A percentile compares a stretch with the other conserved stretches of the same genome.
These are phyloP conservation scores for Vachellia pachyceras DNA, from an alignment of 306 rosid species.

Conservation along the genomic window DNA sequence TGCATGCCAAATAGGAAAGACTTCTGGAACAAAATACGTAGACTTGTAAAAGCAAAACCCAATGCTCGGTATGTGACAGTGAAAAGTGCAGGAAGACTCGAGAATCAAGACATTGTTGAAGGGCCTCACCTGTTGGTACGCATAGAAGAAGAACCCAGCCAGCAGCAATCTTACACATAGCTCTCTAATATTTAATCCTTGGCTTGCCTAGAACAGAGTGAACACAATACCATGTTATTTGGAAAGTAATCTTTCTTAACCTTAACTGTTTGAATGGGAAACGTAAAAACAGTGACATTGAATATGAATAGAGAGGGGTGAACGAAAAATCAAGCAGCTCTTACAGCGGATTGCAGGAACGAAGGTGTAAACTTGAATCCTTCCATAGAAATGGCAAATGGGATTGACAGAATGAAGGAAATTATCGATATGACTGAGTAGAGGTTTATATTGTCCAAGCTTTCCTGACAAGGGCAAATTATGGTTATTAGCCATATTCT, in stretches of 20 bases:
- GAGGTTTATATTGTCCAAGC: conserved; percentile 78
- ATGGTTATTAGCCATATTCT: conserved; percentile 27
- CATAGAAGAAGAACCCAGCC: conserved; percentile 74
- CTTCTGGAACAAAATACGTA: neutral
- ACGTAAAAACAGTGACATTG: conserved; percentile 10
- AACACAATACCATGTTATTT: conserved; percentile 3
- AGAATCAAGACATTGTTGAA: conserved; percentile 17
- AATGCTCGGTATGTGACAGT: neutral
- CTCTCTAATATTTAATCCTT: conserved; percentile 67
- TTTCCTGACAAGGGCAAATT: conserved; percentile 55
- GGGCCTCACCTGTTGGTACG: conserved; percentile 72
- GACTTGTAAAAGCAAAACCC: neutral
- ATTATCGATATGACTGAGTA: conserved; percentile 70
- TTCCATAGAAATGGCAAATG: conserved; percentile 63
- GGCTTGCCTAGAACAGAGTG: conserved; percentile 52
- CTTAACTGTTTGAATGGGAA: neutral
- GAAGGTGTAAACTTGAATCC: conserved; percentile 72
- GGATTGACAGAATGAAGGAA: conserved; percentile 67
- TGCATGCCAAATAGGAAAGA: neutral
- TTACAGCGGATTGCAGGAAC: conserved; percentile 68
- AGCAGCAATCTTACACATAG: conserved; percentile 61
- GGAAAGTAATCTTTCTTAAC: conserved; percentile 24
- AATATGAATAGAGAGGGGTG: neutral
- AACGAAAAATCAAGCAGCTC: neutral
- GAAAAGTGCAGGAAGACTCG: neutral